A percentile compares a stretch with the other conserved stretches of the same genome.
Evolutionary conservation across 805 yeast species (phyloP).

Genomic region (Kodamaea kakaduensis): DNA sequence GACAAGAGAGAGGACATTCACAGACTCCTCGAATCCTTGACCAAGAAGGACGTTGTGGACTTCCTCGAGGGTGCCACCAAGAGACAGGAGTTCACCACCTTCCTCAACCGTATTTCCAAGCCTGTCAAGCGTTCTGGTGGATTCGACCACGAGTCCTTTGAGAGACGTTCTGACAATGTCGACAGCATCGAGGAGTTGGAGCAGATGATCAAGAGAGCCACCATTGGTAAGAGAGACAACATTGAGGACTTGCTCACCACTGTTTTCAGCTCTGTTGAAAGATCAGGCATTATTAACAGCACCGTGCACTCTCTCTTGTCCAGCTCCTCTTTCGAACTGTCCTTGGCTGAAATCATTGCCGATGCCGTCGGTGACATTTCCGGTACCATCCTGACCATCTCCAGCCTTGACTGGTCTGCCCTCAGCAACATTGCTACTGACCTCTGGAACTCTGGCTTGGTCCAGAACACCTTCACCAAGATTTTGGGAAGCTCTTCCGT

Average conservation of each 20-base stretch:
- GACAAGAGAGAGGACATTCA: conserved; percentile 10
- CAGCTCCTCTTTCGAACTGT: conserved; percentile 22
- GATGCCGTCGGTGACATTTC: conserved; percentile 22
- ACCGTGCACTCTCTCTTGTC: conserved; percentile 22
- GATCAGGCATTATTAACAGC: conserved; percentile 25
- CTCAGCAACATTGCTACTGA: conserved; percentile 19
- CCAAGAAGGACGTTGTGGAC: conserved; percentile 1
- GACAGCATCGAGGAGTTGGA: conserved; percentile 1
- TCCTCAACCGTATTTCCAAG: background rate
- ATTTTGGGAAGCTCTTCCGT: conserved; percentile 22
- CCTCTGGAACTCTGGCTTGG: conserved; percentile 22
- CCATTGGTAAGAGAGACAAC: conserved; percentile 23
- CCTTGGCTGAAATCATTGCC: conserved; percentile 19
- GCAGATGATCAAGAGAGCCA: conserved; percentile 1
- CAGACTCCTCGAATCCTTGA: conserved; percentile 2
- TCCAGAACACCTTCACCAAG: conserved; percentile 19
- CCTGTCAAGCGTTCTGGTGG: background rate
- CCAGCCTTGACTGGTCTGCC: conserved; percentile 15
- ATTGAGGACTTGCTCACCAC: conserved; percentile 28
- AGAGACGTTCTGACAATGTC: conserved; percentile 1
- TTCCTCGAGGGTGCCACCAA: conserved; percentile 5
- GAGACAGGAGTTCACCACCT: background rate
- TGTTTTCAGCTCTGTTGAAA: conserved; percentile 23
- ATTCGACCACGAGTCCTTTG: conserved; percentile 1
- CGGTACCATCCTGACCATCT: conserved; percentile 6